A percentile compares a stretch with the other conserved stretches of the same genome.
phyloP scores from a whole-genome alignment of 352 stramenopile species.

The Phytophthora pluvialis region DNA sequence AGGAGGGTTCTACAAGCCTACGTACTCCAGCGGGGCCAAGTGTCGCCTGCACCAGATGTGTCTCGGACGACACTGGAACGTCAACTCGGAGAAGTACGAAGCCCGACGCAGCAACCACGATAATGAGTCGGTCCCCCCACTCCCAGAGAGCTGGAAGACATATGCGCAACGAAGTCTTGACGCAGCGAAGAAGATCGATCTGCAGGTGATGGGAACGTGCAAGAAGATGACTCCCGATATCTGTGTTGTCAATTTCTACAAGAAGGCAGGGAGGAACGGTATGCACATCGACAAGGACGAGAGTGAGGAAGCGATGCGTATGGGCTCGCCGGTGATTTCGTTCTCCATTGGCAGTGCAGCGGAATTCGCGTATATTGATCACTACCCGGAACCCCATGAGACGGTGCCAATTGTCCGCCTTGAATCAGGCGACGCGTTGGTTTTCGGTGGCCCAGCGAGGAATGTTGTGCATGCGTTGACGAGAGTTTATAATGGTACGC shows the following conservation, averaged over 20 bases:
- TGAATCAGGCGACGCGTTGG: constrained; percentile 70
- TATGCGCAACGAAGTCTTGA: constrained; percentile 49
- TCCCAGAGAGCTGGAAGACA: constrained; percentile 43
- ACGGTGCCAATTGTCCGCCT: constrained; percentile 67
- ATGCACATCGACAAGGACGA: constrained; percentile 84
- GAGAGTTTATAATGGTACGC: constrained; percentile 60
- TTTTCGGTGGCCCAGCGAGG: constrained; percentile 70
- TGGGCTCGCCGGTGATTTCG: constrained; percentile 72
- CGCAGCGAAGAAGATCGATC: constrained; percentile 43
- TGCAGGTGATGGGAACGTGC: constrained; percentile 57
- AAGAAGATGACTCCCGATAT: constrained; percentile 57
- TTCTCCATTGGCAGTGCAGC: constrained; percentile 72
- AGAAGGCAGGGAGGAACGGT: constrained; percentile 72
- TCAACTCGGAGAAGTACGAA: constrained; percentile 75
- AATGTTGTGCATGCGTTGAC: constrained; percentile 72
- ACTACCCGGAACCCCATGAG: constrained; percentile 60
- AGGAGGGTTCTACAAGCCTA: constrained; percentile 72
- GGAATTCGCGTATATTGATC: constrained; percentile 74
- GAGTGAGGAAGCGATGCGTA: constrained; percentile 57
- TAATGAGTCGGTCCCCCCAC: constrained; percentile 35
- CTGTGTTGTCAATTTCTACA: constrained; percentile 82
- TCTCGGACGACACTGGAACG: constrained; percentile 73
- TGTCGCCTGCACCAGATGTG: constrained; percentile 82
- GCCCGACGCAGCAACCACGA: constrained; percentile 62
- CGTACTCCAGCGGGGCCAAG: constrained; percentile 74